Conservation (phyloP, 371 early-diverging fungal species). For the Saksenaea vasiformis region DNA sequence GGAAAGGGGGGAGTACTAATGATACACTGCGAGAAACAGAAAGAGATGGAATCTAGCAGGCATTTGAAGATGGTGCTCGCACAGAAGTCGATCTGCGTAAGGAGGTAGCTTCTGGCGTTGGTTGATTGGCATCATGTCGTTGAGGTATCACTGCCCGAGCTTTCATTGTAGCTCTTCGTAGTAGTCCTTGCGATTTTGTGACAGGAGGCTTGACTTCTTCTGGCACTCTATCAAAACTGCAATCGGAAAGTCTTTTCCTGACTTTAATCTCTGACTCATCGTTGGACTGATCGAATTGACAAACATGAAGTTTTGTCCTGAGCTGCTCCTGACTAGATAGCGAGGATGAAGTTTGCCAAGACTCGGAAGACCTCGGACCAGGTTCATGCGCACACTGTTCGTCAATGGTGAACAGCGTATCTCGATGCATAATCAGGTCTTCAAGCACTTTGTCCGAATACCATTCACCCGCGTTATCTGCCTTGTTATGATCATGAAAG, state of each 20-base stretch:
- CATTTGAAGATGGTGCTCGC: background rate
- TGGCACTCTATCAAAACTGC: background rate
- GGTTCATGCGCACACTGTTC: background rate
- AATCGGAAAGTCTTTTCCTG: background rate
- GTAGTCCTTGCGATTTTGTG: background rate
- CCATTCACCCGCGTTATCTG: constrained; percentile 49
- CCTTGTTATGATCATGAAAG: constrained; percentile 63
- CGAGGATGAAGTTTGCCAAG: background rate
- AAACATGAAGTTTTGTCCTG: background rate
- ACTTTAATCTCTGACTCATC: background rate
- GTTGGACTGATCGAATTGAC: background rate
- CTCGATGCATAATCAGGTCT: constrained; percentile 35
- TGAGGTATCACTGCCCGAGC: constrained; percentile 2
- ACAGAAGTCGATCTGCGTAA: background rate
- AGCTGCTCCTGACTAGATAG: background rate
- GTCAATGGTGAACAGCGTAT: constrained; percentile 27
- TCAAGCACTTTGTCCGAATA: constrained; percentile 42
- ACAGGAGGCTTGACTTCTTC: background rate
- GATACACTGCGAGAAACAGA: background rate
- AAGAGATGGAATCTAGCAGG: background rate
- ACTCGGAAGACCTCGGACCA: background rate
- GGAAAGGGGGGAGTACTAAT: background rate
- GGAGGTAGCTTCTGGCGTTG: background rate
- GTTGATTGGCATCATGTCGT: background rate
- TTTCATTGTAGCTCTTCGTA: constrained; percentile 1